A percentile compares a stretch with the other conserved stretches of the same genome.
Conservation (phyloP, 2,329 filamentous ascomycete species). For the Paraconiothyrium brasiliense region DNA sequence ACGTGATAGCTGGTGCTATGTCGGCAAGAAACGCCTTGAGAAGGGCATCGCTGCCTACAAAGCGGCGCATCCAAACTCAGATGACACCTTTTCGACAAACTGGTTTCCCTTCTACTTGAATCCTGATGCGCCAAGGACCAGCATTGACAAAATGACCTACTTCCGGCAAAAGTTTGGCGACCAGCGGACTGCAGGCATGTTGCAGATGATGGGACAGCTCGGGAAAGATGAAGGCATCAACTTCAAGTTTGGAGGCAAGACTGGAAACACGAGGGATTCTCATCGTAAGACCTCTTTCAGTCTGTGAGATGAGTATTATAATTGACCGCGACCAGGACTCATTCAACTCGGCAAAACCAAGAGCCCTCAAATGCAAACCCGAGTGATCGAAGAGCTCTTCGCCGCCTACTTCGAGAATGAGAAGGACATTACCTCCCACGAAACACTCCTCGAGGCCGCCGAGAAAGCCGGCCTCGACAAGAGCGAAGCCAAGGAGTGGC, state of each 20-base stretch:
- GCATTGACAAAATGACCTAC: conserved; percentile 63
- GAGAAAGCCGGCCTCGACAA: conserved; percentile 56
- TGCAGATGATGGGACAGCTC: conserved; percentile 64
- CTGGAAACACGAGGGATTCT: conserved; percentile 80
- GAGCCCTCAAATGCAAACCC: conserved; percentile 57
- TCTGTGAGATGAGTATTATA: neutral
- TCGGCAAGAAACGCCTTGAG: conserved; percentile 79
- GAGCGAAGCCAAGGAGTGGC: conserved; percentile 55
- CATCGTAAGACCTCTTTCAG: conserved; percentile 66
- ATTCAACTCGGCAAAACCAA: conserved; percentile 73
- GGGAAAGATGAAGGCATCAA: conserved; percentile 74
- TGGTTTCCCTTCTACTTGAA: conserved; percentile 88
- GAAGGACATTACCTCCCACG: conserved; percentile 56
- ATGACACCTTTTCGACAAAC: conserved; percentile 75
- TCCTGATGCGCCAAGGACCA: conserved; percentile 65
- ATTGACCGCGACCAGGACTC: conserved; percentile 20
- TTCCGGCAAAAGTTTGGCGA: conserved; percentile 72
- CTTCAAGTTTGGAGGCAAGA: conserved; percentile 75
- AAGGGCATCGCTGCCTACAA: conserved; percentile 75
- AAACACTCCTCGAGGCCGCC: conserved; percentile 53
- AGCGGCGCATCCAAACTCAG: conserved; percentile 65
- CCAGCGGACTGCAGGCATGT: conserved; percentile 67
- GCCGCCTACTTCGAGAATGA: conserved; percentile 58
- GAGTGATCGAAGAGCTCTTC: conserved; percentile 53
- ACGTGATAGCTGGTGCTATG: conserved; percentile 65